Conservation (phyloP, 2,329 filamentous ascomycete species). For the Elsinoe australis region DNA sequence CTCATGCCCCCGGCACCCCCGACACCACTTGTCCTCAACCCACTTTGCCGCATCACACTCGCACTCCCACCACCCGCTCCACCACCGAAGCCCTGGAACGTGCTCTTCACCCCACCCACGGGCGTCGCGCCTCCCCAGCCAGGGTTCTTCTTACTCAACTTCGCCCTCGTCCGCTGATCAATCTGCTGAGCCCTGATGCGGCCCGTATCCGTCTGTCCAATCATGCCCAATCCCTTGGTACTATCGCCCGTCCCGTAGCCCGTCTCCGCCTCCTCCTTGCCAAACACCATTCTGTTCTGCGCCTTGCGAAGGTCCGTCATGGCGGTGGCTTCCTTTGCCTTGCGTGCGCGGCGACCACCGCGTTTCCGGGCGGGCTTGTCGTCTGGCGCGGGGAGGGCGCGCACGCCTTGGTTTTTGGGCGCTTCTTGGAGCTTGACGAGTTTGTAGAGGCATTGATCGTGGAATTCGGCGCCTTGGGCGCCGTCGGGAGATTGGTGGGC, state of each 20-base stretch:
- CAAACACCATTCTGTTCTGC: slow-evolving; percentile 92
- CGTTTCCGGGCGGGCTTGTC: slow-evolving; percentile 92
- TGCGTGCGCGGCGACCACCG: slow-evolving; percentile 78
- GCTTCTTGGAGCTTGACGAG: slow-evolving; percentile 90
- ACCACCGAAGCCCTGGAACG: slow-evolving; percentile 65
- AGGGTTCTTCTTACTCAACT: slow-evolving; percentile 89
- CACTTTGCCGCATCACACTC: slow-evolving; percentile 68
- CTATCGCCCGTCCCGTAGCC: slow-evolving; percentile 81
- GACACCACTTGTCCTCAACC: slow-evolving; percentile 73
- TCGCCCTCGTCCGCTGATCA: slow-evolving; percentile 86
- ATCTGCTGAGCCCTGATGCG: slow-evolving; percentile 81
- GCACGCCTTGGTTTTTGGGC: slow-evolving; percentile 76
- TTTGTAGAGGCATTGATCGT: slow-evolving; percentile 72
- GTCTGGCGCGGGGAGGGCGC: slow-evolving; percentile 83
- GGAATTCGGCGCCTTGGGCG: slow-evolving; percentile 71
- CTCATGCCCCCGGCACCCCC: slow-evolving; percentile 52
- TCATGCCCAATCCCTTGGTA: slow-evolving; percentile 89
- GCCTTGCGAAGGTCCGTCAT: slow-evolving; percentile 96
- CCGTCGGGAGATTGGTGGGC: slow-evolving; percentile 76
- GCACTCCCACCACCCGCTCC: slow-evolving; percentile 51
- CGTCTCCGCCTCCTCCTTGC: slow-evolving; percentile 88
- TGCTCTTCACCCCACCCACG: slow-evolving; percentile 64
- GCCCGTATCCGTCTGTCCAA: slow-evolving; percentile 81
- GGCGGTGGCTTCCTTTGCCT: slow-evolving; percentile 91
- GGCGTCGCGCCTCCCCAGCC: slow-evolving; percentile 68